Percentiles rank a stretch among this genome's conserved stretches.
Evolutionary conservation across 2,329 filamentous ascomycete species (phyloP).

Genomic region (Pyrenophora graminea): DNA sequence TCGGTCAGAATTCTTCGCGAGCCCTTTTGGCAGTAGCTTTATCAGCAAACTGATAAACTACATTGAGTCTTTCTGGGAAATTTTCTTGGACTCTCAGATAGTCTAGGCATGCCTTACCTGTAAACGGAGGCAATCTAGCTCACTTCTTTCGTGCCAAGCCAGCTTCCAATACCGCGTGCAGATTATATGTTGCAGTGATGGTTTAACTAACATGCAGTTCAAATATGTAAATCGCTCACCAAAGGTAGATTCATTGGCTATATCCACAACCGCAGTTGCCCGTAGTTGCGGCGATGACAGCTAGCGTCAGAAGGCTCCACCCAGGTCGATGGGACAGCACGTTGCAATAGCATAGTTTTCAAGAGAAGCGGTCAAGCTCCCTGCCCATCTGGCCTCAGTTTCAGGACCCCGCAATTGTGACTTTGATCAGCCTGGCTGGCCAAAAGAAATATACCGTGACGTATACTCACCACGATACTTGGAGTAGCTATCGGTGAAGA

Average conservation of each 20-base stretch:
- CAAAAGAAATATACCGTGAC: neutral
- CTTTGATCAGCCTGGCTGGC: neutral
- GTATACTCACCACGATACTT: no score
- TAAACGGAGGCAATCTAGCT: conserved; percentile 27
- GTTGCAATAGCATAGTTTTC: neutral
- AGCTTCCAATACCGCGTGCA: no score
- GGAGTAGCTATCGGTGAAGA: no score
- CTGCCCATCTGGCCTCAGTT: neutral
- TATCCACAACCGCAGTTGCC: neutral
- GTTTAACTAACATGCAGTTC: neutral
- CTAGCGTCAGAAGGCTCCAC: conserved; percentile 7
- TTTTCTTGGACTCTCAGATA: conserved; percentile 4
- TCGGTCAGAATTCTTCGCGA: conserved; percentile 1
- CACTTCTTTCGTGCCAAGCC: conserved; percentile 16
- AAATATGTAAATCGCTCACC: no score
- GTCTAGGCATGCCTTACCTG: conserved; percentile 17
- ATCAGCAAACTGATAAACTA: conserved; percentile 10
- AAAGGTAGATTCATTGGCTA: no score
- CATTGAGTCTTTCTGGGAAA: neutral
- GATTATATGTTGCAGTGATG: neutral
- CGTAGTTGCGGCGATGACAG: neutral
- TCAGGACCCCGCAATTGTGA: conserved; percentile 15
- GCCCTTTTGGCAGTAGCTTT: conserved; percentile 13
- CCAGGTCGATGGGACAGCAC: neutral
- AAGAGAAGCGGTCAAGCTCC: conserved; percentile 16